Evolutionary conservation across 306 rosid genomes (phyloP), one percentile per base, ranked within the genome.

Genomic region (Malus asiatica): DNA sequence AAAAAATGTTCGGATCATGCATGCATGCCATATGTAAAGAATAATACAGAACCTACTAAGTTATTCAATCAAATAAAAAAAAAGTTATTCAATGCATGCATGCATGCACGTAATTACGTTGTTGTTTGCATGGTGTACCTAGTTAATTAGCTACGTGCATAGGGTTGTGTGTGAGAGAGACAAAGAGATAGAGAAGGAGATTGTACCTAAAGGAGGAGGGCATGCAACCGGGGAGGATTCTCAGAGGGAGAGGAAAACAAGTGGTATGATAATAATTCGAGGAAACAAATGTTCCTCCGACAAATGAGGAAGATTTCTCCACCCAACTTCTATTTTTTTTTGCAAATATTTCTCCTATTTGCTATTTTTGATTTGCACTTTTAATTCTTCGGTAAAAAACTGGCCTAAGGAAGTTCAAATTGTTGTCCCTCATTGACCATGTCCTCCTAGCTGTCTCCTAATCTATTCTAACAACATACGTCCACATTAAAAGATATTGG

Each of bases 191-290:
- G 45, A 18, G 23, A 32, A 2, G 19, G 55, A 32, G 68, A 30
- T 18, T 30, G 23, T 64, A 64, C 68, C 68, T 27, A 64, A 55
- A 75, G 80, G 84, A 70, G 76, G 68, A 77, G 80, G 84, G 68
- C 60, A 45, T 73, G 77, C 78, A 64, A 64, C 68, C 77, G 80
- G 83, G 81, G 86, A 83, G 75, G 74, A 70, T 84, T 83, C 85
- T 81, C 84, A 69, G 76, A 79, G 78, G 84, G 66, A 76, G 68
- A 76, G 30, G 68, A 74, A 83, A 67, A 1, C 68, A 55, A 65
- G 45, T n/a, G 57, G 73, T 83, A 67, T 66, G 79, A 72, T 77
- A 82, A 81, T 79, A 77, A 35, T 65, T 57, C 18, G 13, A 63
- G 51, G 65, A 78, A 82, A 48, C 35, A 66, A 44, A 70, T 64